Base-by-base conservation (phyloP, 2,329 filamentous ascomycete species). In the Stagonosporopsis rhizophila region DNA sequence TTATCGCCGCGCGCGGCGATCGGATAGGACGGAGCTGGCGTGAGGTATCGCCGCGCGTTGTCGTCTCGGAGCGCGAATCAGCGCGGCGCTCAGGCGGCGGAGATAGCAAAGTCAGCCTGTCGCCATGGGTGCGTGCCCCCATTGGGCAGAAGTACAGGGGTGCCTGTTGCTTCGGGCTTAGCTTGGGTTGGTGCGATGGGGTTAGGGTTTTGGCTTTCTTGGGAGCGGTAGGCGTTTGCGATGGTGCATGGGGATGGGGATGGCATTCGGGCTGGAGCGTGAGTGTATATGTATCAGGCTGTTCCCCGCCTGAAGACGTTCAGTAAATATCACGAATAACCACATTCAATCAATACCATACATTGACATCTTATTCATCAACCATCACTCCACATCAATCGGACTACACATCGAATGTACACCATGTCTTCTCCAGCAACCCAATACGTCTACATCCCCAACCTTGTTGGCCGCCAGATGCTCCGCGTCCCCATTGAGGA, bases 371-470 rank as follows among this genome's bases (percentile, higher is more conserved):
- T 44, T 11, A 44, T 37, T 37, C 40, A 28, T 30, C 54, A 22
- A 38, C 28, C 35, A 65, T 39, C 35, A 49, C 40, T 28, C 27
- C 22, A 56, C 27, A 44, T 42, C 22, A 49, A 56, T 27, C 50
- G 38, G 38, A 44, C 35, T 34, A 27, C 39, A 51, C 37, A 49
- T 52, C 55, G 47, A 56, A 56, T 44, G 32, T 52, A 48, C 58
- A 65, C 47, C 50, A 71, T 73, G 70, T 73, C 70, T 58, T 64
- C 68, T 34, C 65, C 68, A 46, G 49, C 60, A 38, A 59, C 65
- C 22, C 64, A 73, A 67, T 75, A 71, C 62, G 70, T 75, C 59
- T 75, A 75, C 69, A 74, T 75, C 52, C 72, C 73, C 63, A 75
- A 75, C 64, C 69, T 75, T 8, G 71, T 75, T 47, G 73, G 73